Evolutionary conservation across 1,139 yeast genomes (phyloP).

Genomic region (Schwanniomyces etchellsii): DNA sequence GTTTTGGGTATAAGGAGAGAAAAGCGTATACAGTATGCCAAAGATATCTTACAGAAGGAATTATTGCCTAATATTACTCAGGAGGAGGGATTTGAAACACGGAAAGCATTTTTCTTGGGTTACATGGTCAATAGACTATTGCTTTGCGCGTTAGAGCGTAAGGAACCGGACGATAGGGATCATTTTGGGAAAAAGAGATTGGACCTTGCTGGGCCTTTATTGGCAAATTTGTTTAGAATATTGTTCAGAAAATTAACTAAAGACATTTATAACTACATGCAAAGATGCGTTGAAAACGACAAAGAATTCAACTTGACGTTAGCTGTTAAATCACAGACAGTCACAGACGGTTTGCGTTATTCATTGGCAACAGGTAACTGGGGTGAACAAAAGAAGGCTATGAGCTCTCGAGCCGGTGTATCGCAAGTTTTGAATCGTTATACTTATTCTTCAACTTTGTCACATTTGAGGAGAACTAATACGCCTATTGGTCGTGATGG

Average conservation of each 20-base stretch:
- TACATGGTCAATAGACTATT: constrained; percentile 95
- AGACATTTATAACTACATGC: constrained; percentile 97
- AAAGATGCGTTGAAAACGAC: constrained; percentile 96
- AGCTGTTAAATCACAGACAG: constrained; percentile 95
- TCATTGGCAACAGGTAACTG: constrained; percentile 99
- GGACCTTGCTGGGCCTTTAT: constrained; percentile 96
- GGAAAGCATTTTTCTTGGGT: constrained; percentile 96
- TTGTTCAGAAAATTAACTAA: constrained; percentile 89
- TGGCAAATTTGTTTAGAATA: constrained; percentile 92
- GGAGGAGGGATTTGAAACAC: constrained; percentile 92
- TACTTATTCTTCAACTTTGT: constrained; percentile 93
- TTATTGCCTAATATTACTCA: constrained; percentile 95
- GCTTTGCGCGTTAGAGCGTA: constrained; percentile 92
- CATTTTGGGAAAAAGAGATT: constrained; percentile 98
- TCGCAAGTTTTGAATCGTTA: constrained; percentile 97
- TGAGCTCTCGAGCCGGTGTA: constrained; percentile 99
- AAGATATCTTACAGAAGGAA: constrained; percentile 93
- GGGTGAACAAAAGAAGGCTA: constrained; percentile 99
- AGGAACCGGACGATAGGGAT: constrained; percentile 98
- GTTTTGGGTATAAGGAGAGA: constrained; percentile 91
- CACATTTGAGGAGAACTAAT: constrained; percentile 97
- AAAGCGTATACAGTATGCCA: constrained; percentile 96
- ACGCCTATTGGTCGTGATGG: constrained; percentile 99
- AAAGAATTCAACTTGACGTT: constrained; percentile 93
- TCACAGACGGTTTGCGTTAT: constrained; percentile 94